Percentiles rank a stretch among this genome's conserved stretches.
phyloP scores from a whole-genome alignment of 75 land plant species.

The Cupressus sempervirens region DNA sequence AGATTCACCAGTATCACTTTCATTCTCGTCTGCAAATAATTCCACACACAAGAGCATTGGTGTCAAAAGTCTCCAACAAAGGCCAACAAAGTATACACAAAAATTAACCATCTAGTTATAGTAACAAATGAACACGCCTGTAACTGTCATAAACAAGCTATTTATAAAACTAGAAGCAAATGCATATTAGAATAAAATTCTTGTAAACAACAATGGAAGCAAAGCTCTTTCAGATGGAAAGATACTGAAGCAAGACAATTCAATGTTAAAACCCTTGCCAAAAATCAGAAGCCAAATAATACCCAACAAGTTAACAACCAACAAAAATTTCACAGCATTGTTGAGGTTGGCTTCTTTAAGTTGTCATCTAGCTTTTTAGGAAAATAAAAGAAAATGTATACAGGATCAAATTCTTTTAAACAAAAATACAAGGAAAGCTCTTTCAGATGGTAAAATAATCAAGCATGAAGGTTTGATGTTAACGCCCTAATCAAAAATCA shows the following conservation, averaged over 20 bases:
- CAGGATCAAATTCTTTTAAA: not conserved
- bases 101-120: not conserved
- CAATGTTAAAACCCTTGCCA: not conserved
- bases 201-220: not conserved
- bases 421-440: not conserved
- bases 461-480: not conserved
- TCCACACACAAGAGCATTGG: not conserved
- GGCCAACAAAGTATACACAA: not conserved
- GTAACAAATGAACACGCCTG: not conserved
- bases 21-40: conserved; percentile 14
- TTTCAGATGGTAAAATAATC: not conserved
- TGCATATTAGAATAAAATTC: not conserved
- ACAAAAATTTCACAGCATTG: not conserved
- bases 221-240: not conserved
- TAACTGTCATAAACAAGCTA: not conserved
- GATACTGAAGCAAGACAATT: not conserved
- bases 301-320: not conserved
- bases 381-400: not conserved
- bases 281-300: not conserved
- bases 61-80: not conserved
- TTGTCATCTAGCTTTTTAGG: not conserved
- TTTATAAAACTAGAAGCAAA: not conserved
- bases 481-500: not conserved
- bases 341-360: not conserved
- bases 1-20: conserved; percentile 5